Conservation (phyloP, 352 stramenopile genomes). For the Pythium rishiriense region DNA sequence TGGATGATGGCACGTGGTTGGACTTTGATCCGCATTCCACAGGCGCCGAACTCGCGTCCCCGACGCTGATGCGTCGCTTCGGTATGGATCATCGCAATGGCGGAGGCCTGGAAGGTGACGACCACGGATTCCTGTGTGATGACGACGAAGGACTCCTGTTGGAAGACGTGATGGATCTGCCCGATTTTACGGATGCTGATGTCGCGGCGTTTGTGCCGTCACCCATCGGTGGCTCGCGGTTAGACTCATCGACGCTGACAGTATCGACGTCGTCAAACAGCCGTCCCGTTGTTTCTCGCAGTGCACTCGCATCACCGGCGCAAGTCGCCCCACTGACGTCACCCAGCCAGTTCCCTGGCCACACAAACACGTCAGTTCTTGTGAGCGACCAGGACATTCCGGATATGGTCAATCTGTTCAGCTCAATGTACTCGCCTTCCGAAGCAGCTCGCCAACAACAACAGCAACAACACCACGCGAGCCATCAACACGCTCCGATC, state of each 20-base stretch:
- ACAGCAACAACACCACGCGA: neutral
- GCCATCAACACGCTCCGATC: constrained; percentile 9
- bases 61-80: constrained; percentile 27
- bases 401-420: constrained; percentile 69
- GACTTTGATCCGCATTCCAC: constrained; percentile 26
- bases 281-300: constrained; percentile 19
- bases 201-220: constrained; percentile 18
- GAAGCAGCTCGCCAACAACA: constrained; percentile 10
- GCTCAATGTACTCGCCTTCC: constrained; percentile 57
- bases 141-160: constrained; percentile 20
- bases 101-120: constrained; percentile 25
- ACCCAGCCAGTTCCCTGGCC: constrained; percentile 16
- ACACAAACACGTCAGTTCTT: constrained; percentile 13
- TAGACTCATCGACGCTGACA: constrained; percentile 19
- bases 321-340: constrained; percentile 15
- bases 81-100: constrained; percentile 1
- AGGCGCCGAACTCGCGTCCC: constrained; percentile 21
- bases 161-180: constrained; percentile 21
- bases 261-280: constrained; percentile 29
- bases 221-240: neutral
- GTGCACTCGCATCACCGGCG: constrained; percentile 4
- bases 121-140: constrained; percentile 17
- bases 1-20: constrained; percentile 32
- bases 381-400: constrained; percentile 49
- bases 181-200: constrained; percentile 22